Conservation (phyloP, 176 grass and related monocot species). For the Cocos nucifera region DNA sequence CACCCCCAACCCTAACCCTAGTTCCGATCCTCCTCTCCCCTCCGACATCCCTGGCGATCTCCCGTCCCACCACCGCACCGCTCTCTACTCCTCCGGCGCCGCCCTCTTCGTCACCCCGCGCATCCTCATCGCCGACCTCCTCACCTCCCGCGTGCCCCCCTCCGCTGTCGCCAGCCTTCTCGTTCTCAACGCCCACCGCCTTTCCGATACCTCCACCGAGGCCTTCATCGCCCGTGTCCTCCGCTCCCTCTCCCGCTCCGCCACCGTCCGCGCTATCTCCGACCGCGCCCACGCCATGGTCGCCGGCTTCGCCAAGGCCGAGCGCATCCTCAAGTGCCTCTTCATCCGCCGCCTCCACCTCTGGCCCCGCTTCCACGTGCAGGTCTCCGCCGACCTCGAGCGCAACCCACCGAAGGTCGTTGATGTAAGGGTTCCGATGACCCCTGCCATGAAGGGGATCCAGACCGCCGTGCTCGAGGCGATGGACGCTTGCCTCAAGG, state of each 20-base stretch:
- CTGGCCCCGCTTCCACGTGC: constrained; percentile 92
- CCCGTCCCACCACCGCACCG: constrained; percentile 49
- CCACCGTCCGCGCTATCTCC: constrained; percentile 65
- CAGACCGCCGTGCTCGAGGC: constrained; percentile 58
- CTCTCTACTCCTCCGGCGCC: constrained; percentile 56
- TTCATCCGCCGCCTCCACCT: constrained; percentile 79
- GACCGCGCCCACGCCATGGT: constrained; percentile 81
- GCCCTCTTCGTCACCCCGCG: constrained; percentile 71
- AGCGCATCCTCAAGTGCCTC: constrained; percentile 82
- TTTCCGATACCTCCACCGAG: constrained; percentile 69
- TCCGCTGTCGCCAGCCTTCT: constrained; percentile 43
- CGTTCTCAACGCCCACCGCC: constrained; percentile 56
- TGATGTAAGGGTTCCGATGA: constrained; percentile 77
- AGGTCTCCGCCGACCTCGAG: constrained; percentile 65
- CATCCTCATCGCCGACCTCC: constrained; percentile 75
- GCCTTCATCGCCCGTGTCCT: constrained; percentile 76
- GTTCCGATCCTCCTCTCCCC: not conserved
- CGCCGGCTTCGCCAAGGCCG: constrained; percentile 83
- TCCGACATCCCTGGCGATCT: constrained; percentile 51
- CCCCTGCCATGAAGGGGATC: constrained; percentile 63
- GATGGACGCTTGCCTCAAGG: constrained; percentile 94
- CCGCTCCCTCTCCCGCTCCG: constrained; percentile 34
- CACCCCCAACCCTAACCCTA: constrained; percentile 11
- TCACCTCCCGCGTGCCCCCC: constrained; percentile 64
- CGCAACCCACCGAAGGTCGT: constrained; percentile 65